Evolutionary conservation across 2,329 filamentous ascomycete species (phyloP).

Genomic region (Ophiostoma triangulosporum): DNA sequence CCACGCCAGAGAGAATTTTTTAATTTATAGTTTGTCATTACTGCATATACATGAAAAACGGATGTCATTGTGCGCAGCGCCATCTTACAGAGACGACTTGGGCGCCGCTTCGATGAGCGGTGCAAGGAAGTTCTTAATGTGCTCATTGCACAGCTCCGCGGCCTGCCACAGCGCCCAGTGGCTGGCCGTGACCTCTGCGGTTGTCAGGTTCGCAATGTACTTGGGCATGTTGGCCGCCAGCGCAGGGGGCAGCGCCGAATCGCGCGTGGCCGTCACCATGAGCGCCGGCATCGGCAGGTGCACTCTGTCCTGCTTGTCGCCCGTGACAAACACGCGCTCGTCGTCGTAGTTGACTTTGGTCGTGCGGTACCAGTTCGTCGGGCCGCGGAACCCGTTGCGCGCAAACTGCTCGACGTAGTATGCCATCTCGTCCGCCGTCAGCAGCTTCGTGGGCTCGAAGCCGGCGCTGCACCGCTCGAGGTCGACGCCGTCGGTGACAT

Average conservation of each 20-base stretch:
- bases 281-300: constrained; percentile 51
- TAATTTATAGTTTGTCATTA: neutral
- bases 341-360: constrained; percentile 62
- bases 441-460: constrained; percentile 43
- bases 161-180: constrained; percentile 81
- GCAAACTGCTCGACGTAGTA: constrained; percentile 62
- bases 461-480: constrained; percentile 33
- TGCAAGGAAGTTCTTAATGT: constrained; percentile 55
- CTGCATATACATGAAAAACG: neutral
- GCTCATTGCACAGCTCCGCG: constrained; percentile 53
- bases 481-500: constrained; percentile 45
- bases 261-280: constrained; percentile 59
- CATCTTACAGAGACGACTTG: constrained; percentile 22
- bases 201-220: constrained; percentile 49
- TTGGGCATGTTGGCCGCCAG: constrained; percentile 62
- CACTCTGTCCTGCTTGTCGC: constrained; percentile 31
- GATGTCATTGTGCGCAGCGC: neutral
- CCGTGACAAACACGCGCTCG: constrained; percentile 44
- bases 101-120: constrained; percentile 25
- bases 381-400: constrained; percentile 62
- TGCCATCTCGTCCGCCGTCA: constrained; percentile 58
- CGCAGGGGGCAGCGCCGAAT: constrained; percentile 57
- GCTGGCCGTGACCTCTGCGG: constrained; percentile 49
- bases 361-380: constrained; percentile 80
- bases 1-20: neutral